These are phyloP conservation scores for Vanrija humicola DNA, from an alignment of 1,284 basidiomycete genomes.

Conservation along the genomic window DNA sequence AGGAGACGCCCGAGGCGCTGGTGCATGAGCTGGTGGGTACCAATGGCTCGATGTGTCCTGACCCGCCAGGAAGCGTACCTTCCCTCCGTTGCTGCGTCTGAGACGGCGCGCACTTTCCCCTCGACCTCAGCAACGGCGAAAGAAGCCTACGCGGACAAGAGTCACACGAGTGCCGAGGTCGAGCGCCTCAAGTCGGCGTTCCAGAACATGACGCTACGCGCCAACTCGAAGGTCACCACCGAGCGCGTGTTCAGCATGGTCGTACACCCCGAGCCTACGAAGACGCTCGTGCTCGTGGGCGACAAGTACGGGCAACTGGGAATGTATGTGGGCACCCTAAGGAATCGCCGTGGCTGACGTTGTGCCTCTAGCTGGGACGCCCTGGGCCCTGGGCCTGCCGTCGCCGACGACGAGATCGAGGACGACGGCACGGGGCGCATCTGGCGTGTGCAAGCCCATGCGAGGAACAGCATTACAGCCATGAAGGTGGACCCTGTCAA, in stretches of 20 bases:
- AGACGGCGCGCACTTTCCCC: slow-evolving; percentile 1
- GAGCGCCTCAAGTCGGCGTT: slow-evolving; percentile 31
- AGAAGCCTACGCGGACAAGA: slow-evolving; percentile 26
- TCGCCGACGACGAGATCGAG: slow-evolving; percentile 20
- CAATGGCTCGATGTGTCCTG: slow-evolving; percentile 2
- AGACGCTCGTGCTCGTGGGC: slow-evolving; percentile 50
- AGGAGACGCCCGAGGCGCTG: slow-evolving; percentile 23
- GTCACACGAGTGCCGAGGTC: slow-evolving; percentile 21
- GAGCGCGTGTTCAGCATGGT: slow-evolving; percentile 51
- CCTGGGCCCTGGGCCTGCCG: slow-evolving; percentile 23
- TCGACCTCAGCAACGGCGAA: slow-evolving; percentile 2
- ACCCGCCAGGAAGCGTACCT: slow-evolving; percentile 1
- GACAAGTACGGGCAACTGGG: slow-evolving; percentile 51
- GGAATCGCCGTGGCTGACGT: slow-evolving; percentile 2
- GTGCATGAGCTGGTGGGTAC: slow-evolving; percentile 14
- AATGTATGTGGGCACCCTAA: slow-evolving; percentile 38
- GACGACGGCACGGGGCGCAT: slow-evolving; percentile 32
- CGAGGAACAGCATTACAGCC: slow-evolving; percentile 42
- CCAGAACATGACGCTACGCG: slow-evolving; percentile 36
- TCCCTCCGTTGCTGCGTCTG: background rate
- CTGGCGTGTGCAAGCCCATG: slow-evolving; percentile 50
- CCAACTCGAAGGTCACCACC: slow-evolving; percentile 45
- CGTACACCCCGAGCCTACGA: slow-evolving; percentile 49
- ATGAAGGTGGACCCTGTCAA: slow-evolving; percentile 48
- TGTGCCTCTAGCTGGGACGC: slow-evolving; percentile 39